These are phyloP conservation scores for Zea mays DNA, from an alignment of 176 grass and related monocot genomes.

Conservation along the genomic window Zm-B73-REFERENCE-NAM-5.0 NC_050098.1:89762501-89763000, in stretches of 20 bases:
- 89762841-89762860: slow-evolving; percentile 37
- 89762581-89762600: not conserved
- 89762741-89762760: slow-evolving; percentile 69
- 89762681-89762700: not conserved
- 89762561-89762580: not conserved
- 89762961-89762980: slow-evolving; percentile 79
- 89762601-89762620: not conserved
- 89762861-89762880: slow-evolving; percentile 67
- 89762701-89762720: not conserved
- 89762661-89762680: not conserved
- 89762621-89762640: not conserved
- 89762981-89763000: slow-evolving; percentile 91
- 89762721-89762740: slow-evolving; percentile 30
- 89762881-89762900: slow-evolving; percentile 83
- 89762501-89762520: not conserved
- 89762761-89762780: not conserved
- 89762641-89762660: not conserved
- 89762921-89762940: slow-evolving; percentile 39
- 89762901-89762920: slow-evolving; percentile 64
- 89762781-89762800: slow-evolving; percentile 55
- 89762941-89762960: slow-evolving; percentile 46
- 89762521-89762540: not conserved
- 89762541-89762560: not conserved
- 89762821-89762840: slow-evolving; percentile 43
- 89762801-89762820: slow-evolving; percentile 65